phyloP scores from a whole-genome alignment of 139 green algal species.

The Tetraselmis chui region DNA sequence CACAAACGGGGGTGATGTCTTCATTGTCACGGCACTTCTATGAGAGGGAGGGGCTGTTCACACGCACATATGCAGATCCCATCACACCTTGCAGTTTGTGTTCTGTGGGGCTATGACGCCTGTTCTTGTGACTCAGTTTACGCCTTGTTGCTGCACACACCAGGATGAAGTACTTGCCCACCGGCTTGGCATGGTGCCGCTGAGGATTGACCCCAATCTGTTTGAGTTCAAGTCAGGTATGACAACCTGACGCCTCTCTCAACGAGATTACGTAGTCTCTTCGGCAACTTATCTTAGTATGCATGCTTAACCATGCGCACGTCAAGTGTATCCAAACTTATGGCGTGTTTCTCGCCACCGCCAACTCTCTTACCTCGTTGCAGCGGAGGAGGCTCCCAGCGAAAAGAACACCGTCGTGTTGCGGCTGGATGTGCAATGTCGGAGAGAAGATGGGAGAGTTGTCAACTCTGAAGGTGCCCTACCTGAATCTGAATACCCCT shows the following conservation, averaged over 20 bases:
- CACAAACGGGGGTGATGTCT: too few species aligned
- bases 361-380: neutral
- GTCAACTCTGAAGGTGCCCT: neutral
- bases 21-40: too few species aligned
- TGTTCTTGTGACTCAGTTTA: conserved; percentile 4
- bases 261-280: too few species aligned
- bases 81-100: neutral
- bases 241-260: conserved; percentile 8
- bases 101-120: neutral
- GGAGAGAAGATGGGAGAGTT: neutral
- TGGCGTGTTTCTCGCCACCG: too few species aligned
- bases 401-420: conserved; percentile 66
- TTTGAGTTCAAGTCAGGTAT: conserved; percentile 60
- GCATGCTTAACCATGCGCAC: too few species aligned
- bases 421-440: conserved; percentile 47
- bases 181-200: conserved; percentile 83
- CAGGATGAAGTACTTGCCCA: conserved; percentile 89
- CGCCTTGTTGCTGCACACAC: too few species aligned
- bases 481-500: too few species aligned
- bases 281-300: too few species aligned
- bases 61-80: neutral
- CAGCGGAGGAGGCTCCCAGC: conserved; percentile 26
- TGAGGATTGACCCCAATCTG: conserved; percentile 68
- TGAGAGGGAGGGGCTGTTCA: too few species aligned
- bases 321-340: too few species aligned